Percentiles rank a stretch among this genome's conserved stretches.
Conservation (phyloP, 1,284 basidiomycete genomes). For the Leccinum holopus region DNA sequence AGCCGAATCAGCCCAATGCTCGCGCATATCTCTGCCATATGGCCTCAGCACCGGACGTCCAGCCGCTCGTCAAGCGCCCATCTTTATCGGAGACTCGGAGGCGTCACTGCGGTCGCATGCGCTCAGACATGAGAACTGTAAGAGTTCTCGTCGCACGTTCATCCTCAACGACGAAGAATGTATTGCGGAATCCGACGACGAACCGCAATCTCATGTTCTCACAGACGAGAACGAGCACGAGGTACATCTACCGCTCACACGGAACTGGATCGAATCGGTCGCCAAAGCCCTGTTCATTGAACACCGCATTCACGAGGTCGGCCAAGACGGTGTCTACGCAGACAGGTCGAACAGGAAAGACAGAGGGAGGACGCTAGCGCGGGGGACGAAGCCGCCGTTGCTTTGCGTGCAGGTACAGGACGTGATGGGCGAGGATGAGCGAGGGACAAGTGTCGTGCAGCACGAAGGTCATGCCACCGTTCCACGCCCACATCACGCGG, state of each 20-base stretch:
- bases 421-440: constrained; percentile 38
- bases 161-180: constrained; percentile 31
- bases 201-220: constrained; percentile 7
- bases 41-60: constrained; percentile 59
- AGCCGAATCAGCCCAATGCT: constrained; percentile 36
- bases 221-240: constrained; percentile 13
- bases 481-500: constrained; percentile 59
- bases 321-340: constrained; percentile 22
- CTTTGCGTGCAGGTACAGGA: constrained; percentile 42
- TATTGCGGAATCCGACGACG: constrained; percentile 25
- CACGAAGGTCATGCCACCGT: constrained; percentile 50
- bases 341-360: constrained; percentile 38
- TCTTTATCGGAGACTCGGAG: constrained; percentile 18
- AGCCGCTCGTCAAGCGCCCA: constrained; percentile 39
- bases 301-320: constrained; percentile 26
- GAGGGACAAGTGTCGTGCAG: constrained; percentile 48
- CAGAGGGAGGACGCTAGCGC: constrained; percentile 14
- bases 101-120: constrained; percentile 26
- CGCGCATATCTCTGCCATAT: constrained; percentile 68
- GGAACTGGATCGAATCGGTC: constrained; percentile 37
- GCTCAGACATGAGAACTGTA: constrained; percentile 9
- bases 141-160: constrained; percentile 19
- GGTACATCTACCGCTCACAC: neutral
- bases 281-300: constrained; percentile 53
- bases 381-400: constrained; percentile 36